Conservation (phyloP, 73 alveolate genomes). For the Tetrahymena borealis region DNA sequence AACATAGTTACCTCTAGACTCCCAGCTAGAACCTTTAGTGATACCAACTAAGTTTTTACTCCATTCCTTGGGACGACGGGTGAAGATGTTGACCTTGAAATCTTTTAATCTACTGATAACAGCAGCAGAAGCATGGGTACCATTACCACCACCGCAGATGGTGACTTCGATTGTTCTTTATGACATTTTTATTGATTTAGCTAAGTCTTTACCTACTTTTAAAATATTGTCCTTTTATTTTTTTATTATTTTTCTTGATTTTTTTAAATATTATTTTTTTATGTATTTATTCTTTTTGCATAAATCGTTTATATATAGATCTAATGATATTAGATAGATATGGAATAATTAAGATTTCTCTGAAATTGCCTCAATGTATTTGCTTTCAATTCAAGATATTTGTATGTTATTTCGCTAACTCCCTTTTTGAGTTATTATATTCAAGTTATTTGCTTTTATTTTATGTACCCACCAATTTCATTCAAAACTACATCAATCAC, state of each 20-base stretch:
- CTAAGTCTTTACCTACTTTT: neutral
- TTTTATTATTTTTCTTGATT: neutral
- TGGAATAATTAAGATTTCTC: too few species aligned
- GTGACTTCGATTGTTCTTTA: neutral
- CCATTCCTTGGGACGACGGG: constrained; percentile 63
- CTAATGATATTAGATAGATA: neutral
- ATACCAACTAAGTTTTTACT: constrained; percentile 32
- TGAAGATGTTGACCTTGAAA: constrained; percentile 55
- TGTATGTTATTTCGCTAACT: neutral
- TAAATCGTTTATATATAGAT: neutral
- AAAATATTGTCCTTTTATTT: neutral
- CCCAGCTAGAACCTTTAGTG: constrained; percentile 67
- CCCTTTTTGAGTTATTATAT: too few species aligned
- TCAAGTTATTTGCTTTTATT: neutral
- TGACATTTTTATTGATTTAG: neutral
- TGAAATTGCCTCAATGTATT: too few species aligned
- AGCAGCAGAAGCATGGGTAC: constrained; percentile 67
- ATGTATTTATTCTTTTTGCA: neutral
- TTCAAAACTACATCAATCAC: neutral
- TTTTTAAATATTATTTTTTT: neutral
- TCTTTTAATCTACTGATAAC: constrained; percentile 47
- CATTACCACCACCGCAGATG: constrained; percentile 73
- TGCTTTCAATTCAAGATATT: too few species aligned
- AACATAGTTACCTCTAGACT: constrained; percentile 52
- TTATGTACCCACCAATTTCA: neutral